phyloP scores from a whole-genome alignment of 2,329 filamentous ascomycete species.

The Aspergillus caelatus region DNA sequence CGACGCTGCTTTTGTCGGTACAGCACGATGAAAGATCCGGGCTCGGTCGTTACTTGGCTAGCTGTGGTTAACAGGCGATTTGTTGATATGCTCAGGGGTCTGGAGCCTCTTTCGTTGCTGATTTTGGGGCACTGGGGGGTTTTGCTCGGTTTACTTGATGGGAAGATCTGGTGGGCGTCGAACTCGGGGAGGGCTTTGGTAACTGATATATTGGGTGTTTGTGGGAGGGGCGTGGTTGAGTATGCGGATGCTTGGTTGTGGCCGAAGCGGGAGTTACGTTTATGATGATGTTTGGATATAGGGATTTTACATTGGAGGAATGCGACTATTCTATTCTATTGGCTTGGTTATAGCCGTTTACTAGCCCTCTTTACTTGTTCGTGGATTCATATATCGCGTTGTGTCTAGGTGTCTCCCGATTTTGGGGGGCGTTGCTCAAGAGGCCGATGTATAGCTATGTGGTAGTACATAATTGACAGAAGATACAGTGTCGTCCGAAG shows the following conservation, averaged over 20 bases:
- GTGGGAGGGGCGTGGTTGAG: background rate
- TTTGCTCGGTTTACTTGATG: conserved; percentile 25
- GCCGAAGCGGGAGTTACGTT: background rate
- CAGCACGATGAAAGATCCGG: conserved; percentile 20
- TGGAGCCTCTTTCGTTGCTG: conserved; percentile 26
- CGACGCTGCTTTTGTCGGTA: background rate
- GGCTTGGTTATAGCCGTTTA: background rate
- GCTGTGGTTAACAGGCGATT: conserved; percentile 27
- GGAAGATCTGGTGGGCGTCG: conserved; percentile 30
- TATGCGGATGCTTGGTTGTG: background rate
- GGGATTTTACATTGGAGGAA: too few species aligned
- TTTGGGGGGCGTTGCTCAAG: too few species aligned
- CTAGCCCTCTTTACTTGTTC: background rate
- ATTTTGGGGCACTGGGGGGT: conserved; percentile 33
- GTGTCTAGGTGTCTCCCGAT: too few species aligned
- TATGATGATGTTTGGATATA: background rate
- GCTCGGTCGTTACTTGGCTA: conserved; percentile 32
- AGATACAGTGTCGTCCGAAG: background rate
- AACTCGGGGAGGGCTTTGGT: conserved; percentile 25
- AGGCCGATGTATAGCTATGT: too few species aligned
- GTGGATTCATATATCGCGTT: background rate
- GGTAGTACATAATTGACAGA: too few species aligned
- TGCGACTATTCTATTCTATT: background rate
- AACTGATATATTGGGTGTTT: background rate
- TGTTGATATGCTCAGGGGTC: conserved; percentile 19